These are phyloP conservation scores for Letharia columbiana DNA, from an alignment of 495 filamentous ascomycete species.

Conservation along the genomic window DNA sequence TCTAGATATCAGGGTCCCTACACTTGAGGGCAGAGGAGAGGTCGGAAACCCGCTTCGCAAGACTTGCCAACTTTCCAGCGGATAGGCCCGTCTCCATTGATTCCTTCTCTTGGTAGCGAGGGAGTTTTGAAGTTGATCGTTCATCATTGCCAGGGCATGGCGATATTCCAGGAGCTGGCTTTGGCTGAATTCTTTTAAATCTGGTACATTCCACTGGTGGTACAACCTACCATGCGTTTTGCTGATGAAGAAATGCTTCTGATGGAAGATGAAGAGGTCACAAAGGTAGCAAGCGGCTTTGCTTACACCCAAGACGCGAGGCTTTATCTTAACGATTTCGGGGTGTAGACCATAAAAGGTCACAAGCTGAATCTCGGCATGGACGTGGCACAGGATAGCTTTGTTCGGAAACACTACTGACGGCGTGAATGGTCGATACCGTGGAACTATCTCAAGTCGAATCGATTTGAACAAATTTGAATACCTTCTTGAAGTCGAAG, in stretches of 20 bases:
- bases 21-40: neutral
- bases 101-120: neutral
- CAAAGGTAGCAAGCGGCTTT: conserved; percentile 27
- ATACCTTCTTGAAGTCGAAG: conserved; percentile 16
- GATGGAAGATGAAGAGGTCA: conserved; percentile 21
- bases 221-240: conserved; percentile 22
- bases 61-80: neutral
- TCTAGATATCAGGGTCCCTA: no score
- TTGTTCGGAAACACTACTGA: neutral
- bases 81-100: neutral
- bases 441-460: neutral
- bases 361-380: conserved; percentile 25
- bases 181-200: neutral
- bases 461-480: neutral
- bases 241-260: conserved; percentile 19
- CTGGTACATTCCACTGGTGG: conserved; percentile 21
- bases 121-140: neutral
- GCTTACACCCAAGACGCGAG: conserved; percentile 23
- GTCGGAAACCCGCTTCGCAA: neutral
- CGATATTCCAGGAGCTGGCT: conserved; percentile 1
- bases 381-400: conserved; percentile 13
- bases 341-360: conserved; percentile 5
- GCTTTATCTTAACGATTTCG: neutral
- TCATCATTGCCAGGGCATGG: neutral
- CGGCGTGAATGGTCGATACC: neutral